Percentiles rank a stretch among this genome's conserved stretches.
Conservation (phyloP, 1,284 basidiomycete species). For the Apiotrichum laibachii region DNA sequence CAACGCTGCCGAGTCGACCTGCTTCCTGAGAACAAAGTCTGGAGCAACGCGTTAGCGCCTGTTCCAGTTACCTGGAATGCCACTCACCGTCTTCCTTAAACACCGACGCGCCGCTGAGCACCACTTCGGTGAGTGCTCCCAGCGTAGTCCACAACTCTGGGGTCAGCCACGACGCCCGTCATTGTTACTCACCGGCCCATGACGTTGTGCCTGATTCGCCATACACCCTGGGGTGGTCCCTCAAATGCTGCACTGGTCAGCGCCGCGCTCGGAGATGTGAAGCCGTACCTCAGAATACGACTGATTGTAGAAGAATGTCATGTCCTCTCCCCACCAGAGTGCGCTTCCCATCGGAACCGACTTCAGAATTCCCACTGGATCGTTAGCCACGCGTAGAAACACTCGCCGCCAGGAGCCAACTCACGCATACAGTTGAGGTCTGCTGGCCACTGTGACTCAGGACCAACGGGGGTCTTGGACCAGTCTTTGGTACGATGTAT, state of each 20-base stretch:
- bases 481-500: slow-evolving; percentile 43
- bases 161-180: background rate
- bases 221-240: slow-evolving; percentile 45
- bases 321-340: slow-evolving; percentile 48
- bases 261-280: background rate
- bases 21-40: slow-evolving; percentile 30
- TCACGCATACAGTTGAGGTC: slow-evolving; percentile 38
- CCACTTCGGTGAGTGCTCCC: slow-evolving; percentile 43
- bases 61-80: slow-evolving; percentile 2
- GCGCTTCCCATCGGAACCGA: slow-evolving; percentile 41
- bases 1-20: background rate
- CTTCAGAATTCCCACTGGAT: slow-evolving; percentile 34
- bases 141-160: slow-evolving; percentile 42
- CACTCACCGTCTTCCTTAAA: slow-evolving; percentile 43
- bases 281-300: slow-evolving; percentile 33
- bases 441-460: slow-evolving; percentile 37
- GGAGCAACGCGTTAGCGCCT: background rate
- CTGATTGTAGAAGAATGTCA: slow-evolving; percentile 48
- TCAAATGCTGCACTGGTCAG: slow-evolving; percentile 10
- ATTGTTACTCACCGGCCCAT: slow-evolving; percentile 37
- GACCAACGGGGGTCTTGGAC: slow-evolving; percentile 42
- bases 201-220: slow-evolving; percentile 41
- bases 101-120: slow-evolving; percentile 40
- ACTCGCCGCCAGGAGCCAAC: slow-evolving; percentile 1
- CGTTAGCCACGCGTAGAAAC: too few species aligned